phyloP scores from a whole-genome alignment of 2,329 filamentous ascomycete genomes.

The Fusarium foetens region DNA sequence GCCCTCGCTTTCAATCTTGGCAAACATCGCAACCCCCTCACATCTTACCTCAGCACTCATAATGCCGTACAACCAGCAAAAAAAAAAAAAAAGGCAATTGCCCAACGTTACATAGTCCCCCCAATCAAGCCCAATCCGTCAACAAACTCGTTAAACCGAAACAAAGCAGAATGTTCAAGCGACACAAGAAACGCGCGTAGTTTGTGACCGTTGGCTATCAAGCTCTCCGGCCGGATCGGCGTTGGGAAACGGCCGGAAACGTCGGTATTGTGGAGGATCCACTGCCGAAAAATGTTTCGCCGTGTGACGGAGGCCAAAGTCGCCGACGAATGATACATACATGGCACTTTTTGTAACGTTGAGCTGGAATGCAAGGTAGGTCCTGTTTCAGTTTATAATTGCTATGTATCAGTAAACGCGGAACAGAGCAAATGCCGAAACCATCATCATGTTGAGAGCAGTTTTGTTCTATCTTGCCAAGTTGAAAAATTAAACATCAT shows the following conservation, averaged over 20 bases:
- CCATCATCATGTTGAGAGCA: neutral
- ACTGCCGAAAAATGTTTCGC: slow-evolving; percentile 26
- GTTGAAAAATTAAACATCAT: neutral
- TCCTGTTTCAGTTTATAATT: neutral
- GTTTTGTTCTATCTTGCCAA: neutral
- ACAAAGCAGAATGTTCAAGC: slow-evolving; percentile 21
- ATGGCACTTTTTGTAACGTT: neutral
- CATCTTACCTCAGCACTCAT: neutral
- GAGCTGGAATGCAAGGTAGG: neutral
- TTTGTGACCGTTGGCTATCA: slow-evolving; percentile 8
- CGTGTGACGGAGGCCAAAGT: slow-evolving; percentile 21
- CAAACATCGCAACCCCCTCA: neutral
- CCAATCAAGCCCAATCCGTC: slow-evolving; percentile 14
- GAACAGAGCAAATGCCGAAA: neutral
- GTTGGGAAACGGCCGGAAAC: slow-evolving; percentile 38
- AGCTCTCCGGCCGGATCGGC: slow-evolving; percentile 20
- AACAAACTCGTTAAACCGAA: slow-evolving; percentile 29
- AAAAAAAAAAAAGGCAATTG: slow-evolving; percentile 2
- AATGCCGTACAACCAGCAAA: slow-evolving; percentile 11
- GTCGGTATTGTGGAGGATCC: slow-evolving; percentile 33
- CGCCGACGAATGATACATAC: slow-evolving; percentile 1
- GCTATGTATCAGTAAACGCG: neutral
- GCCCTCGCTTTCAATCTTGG: neutral
- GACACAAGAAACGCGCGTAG: slow-evolving; percentile 8
- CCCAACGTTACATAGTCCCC: slow-evolving; percentile 30